These are phyloP conservation scores for Trametes sp. DNA, from an alignment of 1,284 basidiomycete genomes.

Conservation along the genomic window DNA sequence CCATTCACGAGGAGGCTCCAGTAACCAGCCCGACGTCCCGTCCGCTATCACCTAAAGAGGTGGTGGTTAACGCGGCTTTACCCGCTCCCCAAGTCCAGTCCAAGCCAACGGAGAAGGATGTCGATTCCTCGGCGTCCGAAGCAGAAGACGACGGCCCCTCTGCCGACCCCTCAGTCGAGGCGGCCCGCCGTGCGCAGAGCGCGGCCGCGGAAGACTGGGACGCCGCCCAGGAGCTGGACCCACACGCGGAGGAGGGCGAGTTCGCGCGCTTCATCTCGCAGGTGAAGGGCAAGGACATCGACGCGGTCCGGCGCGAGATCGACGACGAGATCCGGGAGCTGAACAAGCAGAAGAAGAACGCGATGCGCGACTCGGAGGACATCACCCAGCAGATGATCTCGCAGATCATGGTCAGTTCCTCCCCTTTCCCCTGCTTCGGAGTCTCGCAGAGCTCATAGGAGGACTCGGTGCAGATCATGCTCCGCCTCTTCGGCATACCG, in stretches of 20 bases:
- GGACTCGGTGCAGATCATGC: conserved; percentile 63
- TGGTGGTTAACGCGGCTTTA: too few relatives aligned
- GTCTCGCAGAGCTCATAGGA: not conserved
- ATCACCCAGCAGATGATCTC: conserved; percentile 94
- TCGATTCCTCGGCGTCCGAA: conserved; percentile 20
- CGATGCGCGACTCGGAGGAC: conserved; percentile 94
- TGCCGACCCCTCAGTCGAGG: conserved; percentile 18
- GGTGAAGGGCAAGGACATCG: conserved; percentile 85
- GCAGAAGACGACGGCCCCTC: conserved; percentile 45
- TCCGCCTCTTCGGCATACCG: conserved; percentile 95
- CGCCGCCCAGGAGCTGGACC: conserved; percentile 83
- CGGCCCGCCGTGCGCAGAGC: conserved; percentile 27
- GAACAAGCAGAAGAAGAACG: conserved; percentile 85
- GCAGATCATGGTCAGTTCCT: conserved; percentile 85
- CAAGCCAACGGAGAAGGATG: not conserved
- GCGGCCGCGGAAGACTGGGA: conserved; percentile 61
- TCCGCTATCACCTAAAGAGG: not conserved
- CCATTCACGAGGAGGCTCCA: not conserved
- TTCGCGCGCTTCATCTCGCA: conserved; percentile 92
- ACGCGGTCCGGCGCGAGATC: conserved; percentile 86
- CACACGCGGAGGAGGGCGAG: conserved; percentile 86
- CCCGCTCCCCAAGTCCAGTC: not conserved
- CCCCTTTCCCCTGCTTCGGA: not conserved
- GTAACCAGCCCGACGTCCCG: not conserved
- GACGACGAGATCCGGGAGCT: conserved; percentile 89